These are phyloP conservation scores for Histomonas meleagridis DNA, from an alignment of 208 protist species.

Conservation along the genomic window DNA sequence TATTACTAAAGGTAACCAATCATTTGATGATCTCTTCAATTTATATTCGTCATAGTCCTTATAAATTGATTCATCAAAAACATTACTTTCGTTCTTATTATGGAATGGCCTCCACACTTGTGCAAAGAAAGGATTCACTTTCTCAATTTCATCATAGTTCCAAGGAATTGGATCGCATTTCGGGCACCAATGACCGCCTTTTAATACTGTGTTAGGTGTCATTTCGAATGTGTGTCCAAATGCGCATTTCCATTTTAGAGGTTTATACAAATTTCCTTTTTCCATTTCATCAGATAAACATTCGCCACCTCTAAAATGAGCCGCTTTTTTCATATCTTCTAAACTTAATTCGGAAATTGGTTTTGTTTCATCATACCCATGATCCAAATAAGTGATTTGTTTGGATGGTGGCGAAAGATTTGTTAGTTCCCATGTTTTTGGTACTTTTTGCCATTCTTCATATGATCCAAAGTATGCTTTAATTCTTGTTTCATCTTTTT, in stretches of 20 bases:
- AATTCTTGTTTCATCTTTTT: neutral
- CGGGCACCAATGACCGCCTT: conserved; percentile 25
- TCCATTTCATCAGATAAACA: too few species aligned
- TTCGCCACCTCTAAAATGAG: neutral
- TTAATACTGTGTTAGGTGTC: neutral
- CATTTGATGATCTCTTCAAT: too few species aligned
- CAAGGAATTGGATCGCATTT: neutral
- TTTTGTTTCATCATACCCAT: conserved; percentile 23
- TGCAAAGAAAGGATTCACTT: neutral
- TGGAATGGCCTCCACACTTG: neutral
- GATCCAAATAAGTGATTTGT: neutral
- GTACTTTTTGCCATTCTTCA: neutral
- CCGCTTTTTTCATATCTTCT: neutral
- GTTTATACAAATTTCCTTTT: neutral
- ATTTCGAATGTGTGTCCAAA: neutral
- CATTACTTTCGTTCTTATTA: neutral
- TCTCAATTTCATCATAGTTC: neutral
- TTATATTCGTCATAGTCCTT: neutral
- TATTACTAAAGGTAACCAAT: too few species aligned
- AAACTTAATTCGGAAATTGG: neutral
- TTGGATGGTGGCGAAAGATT: neutral
- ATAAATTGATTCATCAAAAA: neutral
- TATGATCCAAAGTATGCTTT: neutral
- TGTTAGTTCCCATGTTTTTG: neutral
- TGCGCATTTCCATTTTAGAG: neutral